These are phyloP conservation scores for Pyrus hybrid DNA, from an alignment of 331 rosid species.

Conservation along the genomic window DNA sequence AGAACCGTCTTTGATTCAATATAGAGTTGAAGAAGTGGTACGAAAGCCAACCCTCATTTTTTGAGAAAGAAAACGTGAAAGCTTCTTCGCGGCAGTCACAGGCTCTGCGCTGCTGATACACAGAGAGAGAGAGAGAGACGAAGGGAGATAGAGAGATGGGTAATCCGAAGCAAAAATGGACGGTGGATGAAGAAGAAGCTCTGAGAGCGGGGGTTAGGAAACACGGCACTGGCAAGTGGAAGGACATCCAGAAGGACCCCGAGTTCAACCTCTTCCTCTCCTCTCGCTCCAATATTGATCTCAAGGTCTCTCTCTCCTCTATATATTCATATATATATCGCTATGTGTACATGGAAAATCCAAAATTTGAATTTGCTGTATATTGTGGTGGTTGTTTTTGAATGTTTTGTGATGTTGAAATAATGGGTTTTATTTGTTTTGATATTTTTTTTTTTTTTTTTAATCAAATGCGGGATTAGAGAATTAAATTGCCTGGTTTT, in stretches of 20 bases:
- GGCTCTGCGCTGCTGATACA: background rate
- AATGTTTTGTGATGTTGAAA: background rate
- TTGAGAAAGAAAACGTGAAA: background rate
- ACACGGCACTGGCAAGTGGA: conserved; percentile 62
- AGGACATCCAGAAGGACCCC: conserved; percentile 58
- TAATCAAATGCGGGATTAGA: background rate
- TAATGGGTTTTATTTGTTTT: background rate
- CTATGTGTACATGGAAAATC: background rate
- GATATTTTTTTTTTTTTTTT: no score
- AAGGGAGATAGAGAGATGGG: no score
- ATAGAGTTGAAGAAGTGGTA: background rate
- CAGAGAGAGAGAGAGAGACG: background rate
- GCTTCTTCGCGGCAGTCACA: conserved; percentile 1
- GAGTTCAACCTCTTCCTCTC: conserved; percentile 43
- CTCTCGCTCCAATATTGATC: conserved; percentile 57
- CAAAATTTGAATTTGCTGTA: background rate
- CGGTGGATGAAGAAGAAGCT: conserved; percentile 55
- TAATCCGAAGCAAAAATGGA: conserved; percentile 56
- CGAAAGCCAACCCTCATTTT: background rate
- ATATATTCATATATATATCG: background rate
- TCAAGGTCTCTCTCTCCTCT: conserved; percentile 29
- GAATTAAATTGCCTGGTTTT: background rate
- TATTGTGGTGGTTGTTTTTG: background rate
- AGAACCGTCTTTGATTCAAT: background rate
- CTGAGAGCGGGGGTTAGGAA: conserved; percentile 43